Conservation (phyloP, 2,329 filamentous ascomycete species). For the Sporothrix pseudoabietina region DNA sequence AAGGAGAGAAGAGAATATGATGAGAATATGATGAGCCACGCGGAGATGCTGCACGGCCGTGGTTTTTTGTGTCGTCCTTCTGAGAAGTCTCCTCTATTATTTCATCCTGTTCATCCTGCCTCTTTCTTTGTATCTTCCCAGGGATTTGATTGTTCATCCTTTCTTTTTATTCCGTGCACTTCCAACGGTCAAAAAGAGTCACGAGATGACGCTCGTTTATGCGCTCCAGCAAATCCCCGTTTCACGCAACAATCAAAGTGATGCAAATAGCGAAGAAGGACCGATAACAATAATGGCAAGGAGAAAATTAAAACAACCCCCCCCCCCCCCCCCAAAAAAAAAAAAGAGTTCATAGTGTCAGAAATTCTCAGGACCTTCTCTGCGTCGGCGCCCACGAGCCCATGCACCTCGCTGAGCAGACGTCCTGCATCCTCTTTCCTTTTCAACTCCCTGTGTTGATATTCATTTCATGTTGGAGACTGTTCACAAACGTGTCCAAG, state of each 20-base stretch:
- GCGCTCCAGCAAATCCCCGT: slow-evolving; percentile 24
- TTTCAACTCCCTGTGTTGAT: neutral
- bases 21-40: neutral
- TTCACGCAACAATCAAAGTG: neutral
- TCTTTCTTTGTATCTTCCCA: neutral
- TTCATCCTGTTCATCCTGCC: neutral
- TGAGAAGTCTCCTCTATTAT: no score
- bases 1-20: neutral
- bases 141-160: slow-evolving; percentile 3
- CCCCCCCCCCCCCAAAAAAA: no score
- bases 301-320: no score
- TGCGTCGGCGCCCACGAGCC: neutral
- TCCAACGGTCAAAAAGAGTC: slow-evolving; percentile 11
- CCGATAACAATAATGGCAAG: neutral
- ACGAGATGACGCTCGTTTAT: neutral
- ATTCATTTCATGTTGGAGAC: neutral
- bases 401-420: neutral
- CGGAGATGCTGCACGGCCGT: neutral
- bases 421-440: neutral
- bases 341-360: neutral
- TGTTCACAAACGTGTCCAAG: neutral
- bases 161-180: neutral
- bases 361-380: neutral
- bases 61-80: neutral
- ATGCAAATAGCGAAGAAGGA: neutral